Base-by-base conservation (phyloP, 164 flowering plant genomes). In the Vitis rotundifolia region DNA sequence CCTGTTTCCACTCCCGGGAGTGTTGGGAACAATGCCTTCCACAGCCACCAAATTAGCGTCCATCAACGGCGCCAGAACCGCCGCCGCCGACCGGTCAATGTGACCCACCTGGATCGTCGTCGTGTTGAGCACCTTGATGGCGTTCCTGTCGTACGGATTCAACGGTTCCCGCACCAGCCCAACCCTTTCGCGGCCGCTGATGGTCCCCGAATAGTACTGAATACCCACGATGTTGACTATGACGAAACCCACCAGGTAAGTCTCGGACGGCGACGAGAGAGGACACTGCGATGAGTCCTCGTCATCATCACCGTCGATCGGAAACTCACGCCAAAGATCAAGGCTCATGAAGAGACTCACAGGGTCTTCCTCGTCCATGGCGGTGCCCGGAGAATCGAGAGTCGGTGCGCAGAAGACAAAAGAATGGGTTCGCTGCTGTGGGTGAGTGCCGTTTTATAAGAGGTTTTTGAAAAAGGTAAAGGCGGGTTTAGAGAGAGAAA, bases 141-240 rank as follows among this genome's bases (percentile, higher is more conserved):
- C 97, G 77, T 94, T 92, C 10, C 71, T 18, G 57, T 94, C 97
- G 68, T 78, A 67, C 2, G 81, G 83, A 61, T 92, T 91, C 10
- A 84, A 62, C 22, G 97, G 97, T 26, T 94, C 93, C 1, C 97
- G 89, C 48, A 92, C 85, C 26, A 94, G 76, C 57, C 91, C 93
- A 58, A 94, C 97, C 88, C 92, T 73, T 71, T 94, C 91, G 0
- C 94, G 81, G 63, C 91, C 97, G 70, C 70, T 82, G 71, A 94
- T 81, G 9, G 68, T 76, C 59, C 90, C 97, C 2, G 75, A 16
- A 76, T 94, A 91, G 79, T 89, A 71, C 60, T 82, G 81, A 2
- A 85, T 50, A 5, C 95, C 98, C 57, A 92, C 97, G 14, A 94
- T 85, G 73, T 88, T 86, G 67, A 78, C 91, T 14, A 82, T 70